Evolutionary conservation across 371 early-diverging fungal genomes (phyloP).

Genomic region (Catenaria anguillulae): DNA sequence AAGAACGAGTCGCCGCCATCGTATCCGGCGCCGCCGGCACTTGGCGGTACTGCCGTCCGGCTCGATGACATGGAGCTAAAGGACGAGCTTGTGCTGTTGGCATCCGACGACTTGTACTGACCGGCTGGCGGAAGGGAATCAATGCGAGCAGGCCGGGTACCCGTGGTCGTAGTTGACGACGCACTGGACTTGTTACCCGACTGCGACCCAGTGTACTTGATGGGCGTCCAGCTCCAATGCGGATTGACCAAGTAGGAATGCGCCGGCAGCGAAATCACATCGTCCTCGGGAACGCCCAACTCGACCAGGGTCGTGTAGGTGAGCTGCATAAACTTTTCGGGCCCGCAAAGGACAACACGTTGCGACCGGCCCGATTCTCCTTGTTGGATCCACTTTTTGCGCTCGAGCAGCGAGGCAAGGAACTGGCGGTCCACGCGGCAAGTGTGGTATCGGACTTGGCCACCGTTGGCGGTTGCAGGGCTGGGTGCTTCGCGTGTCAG

Average conservation of each 20-base stretch:
- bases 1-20: neutral
- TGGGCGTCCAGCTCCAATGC: neutral
- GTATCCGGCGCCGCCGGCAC: neutral
- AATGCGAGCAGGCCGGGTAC: no score
- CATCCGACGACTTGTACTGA: no score
- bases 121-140: no score
- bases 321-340: neutral
- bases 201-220: no score
- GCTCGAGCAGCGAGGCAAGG: neutral
- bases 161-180: no score
- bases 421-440: neutral
- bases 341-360: neutral
- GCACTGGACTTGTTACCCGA: no score
- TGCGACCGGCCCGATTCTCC: neutral
- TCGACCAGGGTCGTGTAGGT: neutral
- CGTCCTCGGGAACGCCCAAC: neutral
- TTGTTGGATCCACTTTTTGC: neutral
- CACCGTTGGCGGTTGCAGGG: neutral
- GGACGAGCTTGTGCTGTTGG: no score
- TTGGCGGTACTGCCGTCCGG: no score
- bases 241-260: neutral
- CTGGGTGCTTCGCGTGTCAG: neutral
- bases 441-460: no score
- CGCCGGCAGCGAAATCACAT: neutral
- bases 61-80: no score